Base-by-base conservation (phyloP, 345 rosid species). In the Geranium rotundifolium region DNA sequence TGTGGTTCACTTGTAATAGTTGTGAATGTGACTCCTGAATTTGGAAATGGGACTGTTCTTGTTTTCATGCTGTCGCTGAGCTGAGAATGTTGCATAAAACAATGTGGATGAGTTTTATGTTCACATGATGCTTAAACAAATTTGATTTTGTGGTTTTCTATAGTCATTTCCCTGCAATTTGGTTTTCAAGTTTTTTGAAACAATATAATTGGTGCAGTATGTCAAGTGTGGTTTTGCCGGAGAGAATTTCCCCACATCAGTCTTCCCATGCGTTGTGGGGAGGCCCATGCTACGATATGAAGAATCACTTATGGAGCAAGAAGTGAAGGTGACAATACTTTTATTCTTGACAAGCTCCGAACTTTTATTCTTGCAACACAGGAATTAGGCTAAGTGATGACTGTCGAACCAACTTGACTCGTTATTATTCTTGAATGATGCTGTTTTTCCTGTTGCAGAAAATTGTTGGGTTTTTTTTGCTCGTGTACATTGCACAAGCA, bases 151-250 rank as follows among this genome's bases (percentile, higher is more conserved):
- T 1, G 14, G 14, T 46, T 46, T 46, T 14, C 52, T 46, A 2
- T 10, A 7, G 52, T 46, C 8, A 2, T 46, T 46, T 46, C 12
- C 14, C 16, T 46, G 14, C 52, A 46, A 7, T 46, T 46, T 46
- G 3, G 52, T 9, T 46, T 12, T 14, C 52, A 10, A 46, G 52
- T 46, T 46, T 3, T 46, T 0, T 46, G 52, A 46, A 46, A 10
- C 52, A 46, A 46, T 7, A 46, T 46, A 46, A 46, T 46, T 62
- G 17, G 63, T 81, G 78, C 89, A 93, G 99, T 90, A 90, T 78
- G 97, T 93, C 7, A 90, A 93, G 81, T 93, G 99, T 67, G 99
- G 97, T 31, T 93, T 93, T 71, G 90, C 97, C 20, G 99, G 97
- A 75, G 99, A 93, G 79, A 90, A 90, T 74, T 93, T 93, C 59